Evolutionary conservation across 2,329 filamentous ascomycete genomes (phyloP), one percentile per base, ranked within the genome.

Genomic region (Alternaria sp.): DNA sequence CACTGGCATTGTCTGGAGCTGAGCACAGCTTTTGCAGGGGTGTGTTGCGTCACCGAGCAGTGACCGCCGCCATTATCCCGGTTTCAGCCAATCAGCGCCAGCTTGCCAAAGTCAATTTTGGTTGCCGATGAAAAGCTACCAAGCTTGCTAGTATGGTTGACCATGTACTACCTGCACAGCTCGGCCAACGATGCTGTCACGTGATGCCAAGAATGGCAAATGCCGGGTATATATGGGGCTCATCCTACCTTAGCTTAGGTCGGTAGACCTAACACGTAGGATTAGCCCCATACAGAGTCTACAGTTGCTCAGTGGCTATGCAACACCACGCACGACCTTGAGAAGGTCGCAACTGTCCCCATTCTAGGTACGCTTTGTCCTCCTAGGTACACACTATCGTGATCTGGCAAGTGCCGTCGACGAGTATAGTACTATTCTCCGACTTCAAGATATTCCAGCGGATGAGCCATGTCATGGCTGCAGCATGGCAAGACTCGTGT

Each of bases 231-330:
- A 7, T 27, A 27, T 27, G 25, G 25, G 6, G 2, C 25, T 7
- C 25, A 27, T 27, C 6, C 25, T 27, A 7, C 25, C 25, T 27
- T 27, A 27, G 25, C 25, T 8, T 8, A 7, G 7, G 25, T 27
- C 0, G 2, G 25, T 27, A 8, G 25, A 27, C 6, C 25, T 27
- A 27, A 27, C 25, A 27, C 25, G 0, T 27, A 7, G 25, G 25
- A 27, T 8, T 8, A 27, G 0, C 7, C 25, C 25, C 6, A 27
- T 27, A 27, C 25, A 27, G 0, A 27, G 0, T 0, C 25, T 27
- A 8, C 25, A 27, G 25, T 2, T 2, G 25, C 16, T 5, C 32
- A 18, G 36, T 44, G 49, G 49, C 49, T 52, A 25, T 52, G 49
- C n/a, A 30, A 16, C 28, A 25, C 49, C 28, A 10, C 20, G 36